Conservation (phyloP, 495 filamentous ascomycete genomes). For the Aspergillus affinis region DNA sequence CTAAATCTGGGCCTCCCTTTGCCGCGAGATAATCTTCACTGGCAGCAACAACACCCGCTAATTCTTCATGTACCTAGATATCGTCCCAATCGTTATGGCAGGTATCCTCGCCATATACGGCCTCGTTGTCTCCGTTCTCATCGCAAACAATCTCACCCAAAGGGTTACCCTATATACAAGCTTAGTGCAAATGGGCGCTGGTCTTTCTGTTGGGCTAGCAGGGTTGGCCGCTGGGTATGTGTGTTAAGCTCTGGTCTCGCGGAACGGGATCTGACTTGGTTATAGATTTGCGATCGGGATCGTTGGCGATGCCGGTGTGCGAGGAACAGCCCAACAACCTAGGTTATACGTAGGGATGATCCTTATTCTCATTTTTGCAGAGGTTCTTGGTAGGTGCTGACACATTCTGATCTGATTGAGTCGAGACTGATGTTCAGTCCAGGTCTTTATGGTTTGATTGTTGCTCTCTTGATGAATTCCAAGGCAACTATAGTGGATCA, state of each 20-base stretch:
- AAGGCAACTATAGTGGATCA: background rate
- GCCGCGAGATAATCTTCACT: no score
- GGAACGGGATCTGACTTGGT: background rate
- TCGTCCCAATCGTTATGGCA: constrained; percentile 99
- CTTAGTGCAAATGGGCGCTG: constrained; percentile 96
- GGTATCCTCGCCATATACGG: constrained; percentile 99
- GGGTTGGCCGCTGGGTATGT: constrained; percentile 90
- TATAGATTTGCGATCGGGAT: constrained; percentile 93
- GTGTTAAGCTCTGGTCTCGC: no score
- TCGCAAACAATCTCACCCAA: constrained; percentile 88
- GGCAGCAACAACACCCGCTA: background rate
- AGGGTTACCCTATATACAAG: constrained; percentile 82
- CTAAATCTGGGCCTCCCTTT: constrained; percentile 13
- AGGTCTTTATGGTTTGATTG: constrained; percentile 98
- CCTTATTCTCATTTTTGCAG: constrained; percentile 99
- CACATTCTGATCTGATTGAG: background rate
- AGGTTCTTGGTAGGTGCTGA: constrained; percentile 81
- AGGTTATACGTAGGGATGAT: constrained; percentile 99
- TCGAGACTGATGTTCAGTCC: constrained; percentile 6
- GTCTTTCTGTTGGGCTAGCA: constrained; percentile 92
- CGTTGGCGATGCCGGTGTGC: constrained; percentile 98
- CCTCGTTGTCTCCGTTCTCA: constrained; percentile 95
- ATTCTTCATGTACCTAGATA: constrained; percentile 58
- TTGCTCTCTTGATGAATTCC: constrained; percentile 49
- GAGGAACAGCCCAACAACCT: constrained; percentile 96